These are phyloP conservation scores for Fistulinella cinereoalba DNA, from an alignment of 1,284 basidiomycete species.

Conservation along the genomic window DNA sequence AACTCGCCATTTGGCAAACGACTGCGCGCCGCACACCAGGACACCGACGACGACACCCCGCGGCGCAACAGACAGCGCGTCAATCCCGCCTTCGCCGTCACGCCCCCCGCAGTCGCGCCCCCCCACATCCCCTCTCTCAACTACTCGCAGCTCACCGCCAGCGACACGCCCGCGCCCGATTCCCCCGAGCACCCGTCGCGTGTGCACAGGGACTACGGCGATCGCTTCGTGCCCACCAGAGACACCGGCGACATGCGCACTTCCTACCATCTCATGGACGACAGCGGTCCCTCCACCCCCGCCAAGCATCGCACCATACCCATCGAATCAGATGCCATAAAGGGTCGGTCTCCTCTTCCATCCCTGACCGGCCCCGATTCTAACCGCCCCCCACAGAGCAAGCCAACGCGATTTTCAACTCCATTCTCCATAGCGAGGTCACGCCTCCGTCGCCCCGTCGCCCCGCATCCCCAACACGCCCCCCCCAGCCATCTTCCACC, in stretches of 20 bases:
- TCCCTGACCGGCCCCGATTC: slow-evolving; percentile 1
- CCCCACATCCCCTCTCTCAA: slow-evolving; percentile 54
- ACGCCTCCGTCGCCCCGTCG: slow-evolving; percentile 63
- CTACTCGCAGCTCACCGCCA: slow-evolving; percentile 48
- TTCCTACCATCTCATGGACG: slow-evolving; percentile 73
- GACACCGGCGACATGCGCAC: slow-evolving; percentile 73
- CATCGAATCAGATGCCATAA: slow-evolving; percentile 73
- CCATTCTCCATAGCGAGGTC: slow-evolving; percentile 72
- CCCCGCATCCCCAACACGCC: slow-evolving; percentile 59
- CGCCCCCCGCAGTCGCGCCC: slow-evolving; percentile 23
- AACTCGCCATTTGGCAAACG: slow-evolving; percentile 80
- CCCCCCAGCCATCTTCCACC: slow-evolving; percentile 35
- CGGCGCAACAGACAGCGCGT: slow-evolving; percentile 51
- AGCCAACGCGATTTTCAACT: slow-evolving; percentile 73
- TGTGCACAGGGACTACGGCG: slow-evolving; percentile 59
- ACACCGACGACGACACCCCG: slow-evolving; percentile 52
- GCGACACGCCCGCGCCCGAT: slow-evolving; percentile 55
- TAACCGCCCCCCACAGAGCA: slow-evolving; percentile 49
- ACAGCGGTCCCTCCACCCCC: slow-evolving; percentile 61
- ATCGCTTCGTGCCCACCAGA: slow-evolving; percentile 71
- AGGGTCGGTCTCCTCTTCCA: slow-evolving; percentile 45
- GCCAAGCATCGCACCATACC: slow-evolving; percentile 71
- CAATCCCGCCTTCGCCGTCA: slow-evolving; percentile 42
- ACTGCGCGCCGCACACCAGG: slow-evolving; percentile 61
- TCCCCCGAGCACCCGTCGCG: slow-evolving; percentile 45